Conservation (phyloP, 176 grass and related monocot species). For the Dendrocalamus sinicus region DNA sequence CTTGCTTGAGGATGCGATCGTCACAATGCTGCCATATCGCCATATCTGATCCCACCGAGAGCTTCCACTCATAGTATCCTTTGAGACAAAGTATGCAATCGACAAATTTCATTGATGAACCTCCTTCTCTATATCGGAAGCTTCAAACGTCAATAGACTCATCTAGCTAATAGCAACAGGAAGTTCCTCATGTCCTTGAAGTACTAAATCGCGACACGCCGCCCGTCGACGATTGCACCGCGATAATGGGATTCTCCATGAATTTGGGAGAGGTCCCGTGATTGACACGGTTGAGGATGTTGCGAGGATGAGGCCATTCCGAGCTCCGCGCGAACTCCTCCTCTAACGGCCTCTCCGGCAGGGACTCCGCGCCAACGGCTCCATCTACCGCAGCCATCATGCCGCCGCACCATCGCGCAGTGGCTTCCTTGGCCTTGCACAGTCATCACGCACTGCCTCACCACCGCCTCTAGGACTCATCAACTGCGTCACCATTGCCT, state of each 20-base stretch:
- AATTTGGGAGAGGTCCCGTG: conserved; percentile 62
- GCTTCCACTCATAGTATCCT: conserved; percentile 82
- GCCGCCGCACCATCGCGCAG: conserved; percentile 67
- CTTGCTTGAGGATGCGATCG: conserved; percentile 68
- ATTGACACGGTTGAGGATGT: conserved; percentile 84
- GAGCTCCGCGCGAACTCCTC: conserved; percentile 65
- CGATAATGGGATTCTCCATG: conserved; percentile 63
- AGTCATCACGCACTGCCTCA: too few species aligned
- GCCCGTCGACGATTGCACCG: conserved; percentile 71
- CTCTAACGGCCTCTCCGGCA: conserved; percentile 61
- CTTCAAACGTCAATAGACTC: conserved; percentile 81
- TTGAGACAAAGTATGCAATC: conserved; percentile 91
- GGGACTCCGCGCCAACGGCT: conserved; percentile 44
- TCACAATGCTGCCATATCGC: conserved; percentile 81
- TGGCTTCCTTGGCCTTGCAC: too few species aligned
- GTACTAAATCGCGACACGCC: conserved; percentile 83
- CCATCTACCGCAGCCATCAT: conserved; percentile 76
- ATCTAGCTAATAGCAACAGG: conserved; percentile 72
- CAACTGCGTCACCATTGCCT: too few species aligned
- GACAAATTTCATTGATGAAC: conserved; percentile 79
- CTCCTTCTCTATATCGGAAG: conserved; percentile 88
- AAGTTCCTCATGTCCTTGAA: conserved; percentile 94
- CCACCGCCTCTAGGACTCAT: too few species aligned
- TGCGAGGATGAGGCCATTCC: conserved; percentile 81
- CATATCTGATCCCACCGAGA: conserved; percentile 85